Evolutionary conservation across 2,329 filamentous ascomycete genomes (phyloP).

Genomic region (Penicillium sp.): DNA sequence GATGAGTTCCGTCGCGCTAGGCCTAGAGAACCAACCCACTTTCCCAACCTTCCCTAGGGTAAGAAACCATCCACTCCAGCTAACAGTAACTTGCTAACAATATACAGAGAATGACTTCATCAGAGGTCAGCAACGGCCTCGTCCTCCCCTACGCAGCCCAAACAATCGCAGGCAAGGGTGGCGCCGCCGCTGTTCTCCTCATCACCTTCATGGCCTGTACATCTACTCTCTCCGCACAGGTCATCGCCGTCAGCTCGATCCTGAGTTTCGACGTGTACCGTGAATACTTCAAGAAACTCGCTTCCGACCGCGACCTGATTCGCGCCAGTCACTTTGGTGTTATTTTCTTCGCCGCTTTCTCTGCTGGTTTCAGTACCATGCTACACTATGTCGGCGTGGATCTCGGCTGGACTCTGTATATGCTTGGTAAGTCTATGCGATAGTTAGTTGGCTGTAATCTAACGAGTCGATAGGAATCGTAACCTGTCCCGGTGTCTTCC

Average conservation of each 20-base stretch:
- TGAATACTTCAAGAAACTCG: constrained; percentile 46
- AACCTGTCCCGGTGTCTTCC: constrained; percentile 52
- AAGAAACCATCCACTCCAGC: constrained; percentile 2
- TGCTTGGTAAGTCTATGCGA: constrained; percentile 38
- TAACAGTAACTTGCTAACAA: not conserved
- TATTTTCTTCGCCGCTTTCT: constrained; percentile 50
- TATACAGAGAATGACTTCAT: constrained; percentile 33
- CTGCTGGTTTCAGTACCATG: constrained; percentile 49
- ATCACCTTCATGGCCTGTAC: constrained; percentile 43
- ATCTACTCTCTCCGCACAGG: constrained; percentile 49
- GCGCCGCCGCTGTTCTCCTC: constrained; percentile 34
- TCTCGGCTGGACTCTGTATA: constrained; percentile 52
- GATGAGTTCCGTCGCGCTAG: constrained; percentile 47
- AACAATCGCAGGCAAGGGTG: constrained; percentile 38
- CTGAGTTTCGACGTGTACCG: constrained; percentile 53
- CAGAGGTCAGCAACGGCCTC: constrained; percentile 35
- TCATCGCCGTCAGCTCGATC: constrained; percentile 52
- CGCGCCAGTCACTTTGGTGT: constrained; percentile 51
- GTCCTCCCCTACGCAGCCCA: constrained; percentile 39
- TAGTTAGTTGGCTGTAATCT: not conserved
- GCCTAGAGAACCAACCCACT: constrained; percentile 44
- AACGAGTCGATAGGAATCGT: constrained; percentile 39
- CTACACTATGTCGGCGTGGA: constrained; percentile 53
- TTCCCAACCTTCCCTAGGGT: constrained; percentile 53
- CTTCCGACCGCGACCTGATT: constrained; percentile 48